Evolutionary conservation across 441 rosid species (phyloP).

Genomic region (Melianthus villosus): DNA sequence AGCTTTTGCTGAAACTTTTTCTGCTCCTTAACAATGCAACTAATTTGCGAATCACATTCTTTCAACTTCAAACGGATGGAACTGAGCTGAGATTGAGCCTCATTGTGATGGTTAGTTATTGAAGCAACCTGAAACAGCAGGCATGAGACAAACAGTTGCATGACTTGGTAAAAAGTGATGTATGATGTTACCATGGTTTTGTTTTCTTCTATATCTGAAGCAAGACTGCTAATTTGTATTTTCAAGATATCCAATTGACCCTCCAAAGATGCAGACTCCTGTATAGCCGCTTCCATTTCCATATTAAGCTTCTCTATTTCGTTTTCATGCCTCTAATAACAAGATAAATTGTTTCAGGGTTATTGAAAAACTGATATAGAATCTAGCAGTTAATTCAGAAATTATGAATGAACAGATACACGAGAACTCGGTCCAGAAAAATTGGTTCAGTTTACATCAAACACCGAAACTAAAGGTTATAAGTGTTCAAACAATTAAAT

Average conservation of each 20-base stretch:
- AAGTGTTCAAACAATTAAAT: no score
- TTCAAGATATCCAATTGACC: constrained; percentile 52
- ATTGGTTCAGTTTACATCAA: no score
- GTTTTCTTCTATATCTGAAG: constrained; percentile 57
- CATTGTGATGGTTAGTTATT: constrained; percentile 36
- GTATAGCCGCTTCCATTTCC: constrained; percentile 78
- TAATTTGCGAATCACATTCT: constrained; percentile 85
- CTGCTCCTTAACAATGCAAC: constrained; percentile 53
- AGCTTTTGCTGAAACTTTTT: constrained; percentile 54
- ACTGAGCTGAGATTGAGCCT: constrained; percentile 57
- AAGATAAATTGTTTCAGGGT: constrained; percentile 11
- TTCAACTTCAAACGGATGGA: constrained; percentile 62
- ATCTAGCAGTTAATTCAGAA: constrained; percentile 1
- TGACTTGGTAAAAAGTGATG: constrained; percentile 5
- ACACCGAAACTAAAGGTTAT: no score
- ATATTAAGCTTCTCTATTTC: constrained; percentile 71
- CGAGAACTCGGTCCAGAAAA: no score
- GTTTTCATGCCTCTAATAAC: constrained; percentile 51
- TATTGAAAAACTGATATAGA: constrained; percentile 3
- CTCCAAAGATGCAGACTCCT: constrained; percentile 63
- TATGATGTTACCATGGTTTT: constrained; percentile 39
- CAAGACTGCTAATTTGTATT: constrained; percentile 43
- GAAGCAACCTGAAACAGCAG: constrained; percentile 43
- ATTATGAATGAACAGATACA: constrained; percentile 1
- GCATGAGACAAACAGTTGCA: constrained; percentile 8